Evolutionary conservation across 306 rosid species (phyloP).

Genomic region (Geum urbanum): DNA sequence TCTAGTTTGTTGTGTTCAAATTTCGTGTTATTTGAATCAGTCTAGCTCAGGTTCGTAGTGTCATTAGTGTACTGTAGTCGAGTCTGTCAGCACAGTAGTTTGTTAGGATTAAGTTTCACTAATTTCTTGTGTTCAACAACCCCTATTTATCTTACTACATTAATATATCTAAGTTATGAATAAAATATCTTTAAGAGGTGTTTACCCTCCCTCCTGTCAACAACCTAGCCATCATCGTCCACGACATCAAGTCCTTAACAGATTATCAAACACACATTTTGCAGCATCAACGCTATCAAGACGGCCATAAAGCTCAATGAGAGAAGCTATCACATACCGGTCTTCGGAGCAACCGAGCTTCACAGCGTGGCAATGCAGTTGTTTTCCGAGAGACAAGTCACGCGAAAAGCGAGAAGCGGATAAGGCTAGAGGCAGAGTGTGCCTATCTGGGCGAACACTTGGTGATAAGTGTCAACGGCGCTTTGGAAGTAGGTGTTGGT

Average conservation of each 20-base stretch:
- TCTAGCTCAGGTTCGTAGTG: no score
- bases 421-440: conserved; percentile 61
- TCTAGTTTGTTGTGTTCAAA: no score
- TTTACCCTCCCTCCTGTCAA: no score
- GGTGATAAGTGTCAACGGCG: conserved; percentile 39
- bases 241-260: conserved; percentile 37
- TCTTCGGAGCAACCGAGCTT: conserved; percentile 51
- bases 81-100: no score
- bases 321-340: conserved; percentile 41
- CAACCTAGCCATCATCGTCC: conserved; percentile 62
- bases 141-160: no score
- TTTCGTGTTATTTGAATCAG: no score
- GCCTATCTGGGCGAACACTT: conserved; percentile 50
- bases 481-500: conserved; percentile 29
- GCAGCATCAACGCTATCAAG: conserved; percentile 43
- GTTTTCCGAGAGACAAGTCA: conserved; percentile 42
- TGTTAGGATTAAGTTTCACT: no score
- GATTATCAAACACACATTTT: conserved; percentile 40
- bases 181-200: no score
- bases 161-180: no score
- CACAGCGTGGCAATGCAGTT: conserved; percentile 55
- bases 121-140: no score
- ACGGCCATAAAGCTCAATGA: conserved; percentile 55
- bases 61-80: no score
- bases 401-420: conserved; percentile 44